Conservation (phyloP, 805 yeast genomes). For the Kazachstania africana region DNA sequence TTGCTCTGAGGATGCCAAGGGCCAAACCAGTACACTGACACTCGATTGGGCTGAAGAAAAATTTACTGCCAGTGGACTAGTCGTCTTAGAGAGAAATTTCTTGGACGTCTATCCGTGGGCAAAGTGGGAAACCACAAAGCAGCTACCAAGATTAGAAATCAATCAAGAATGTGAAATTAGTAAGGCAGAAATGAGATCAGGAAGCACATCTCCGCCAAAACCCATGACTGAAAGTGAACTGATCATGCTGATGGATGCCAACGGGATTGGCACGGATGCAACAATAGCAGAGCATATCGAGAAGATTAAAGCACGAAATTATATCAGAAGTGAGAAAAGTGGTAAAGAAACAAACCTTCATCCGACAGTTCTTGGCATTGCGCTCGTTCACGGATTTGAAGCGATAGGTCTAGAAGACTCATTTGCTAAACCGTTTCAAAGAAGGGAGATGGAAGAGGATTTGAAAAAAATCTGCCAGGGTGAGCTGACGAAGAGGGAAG, state of each 20-base stretch:
- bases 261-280: slow-evolving; percentile 98
- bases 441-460: slow-evolving; percentile 62
- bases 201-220: slow-evolving; percentile 71
- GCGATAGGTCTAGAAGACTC: slow-evolving; percentile 62
- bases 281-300: slow-evolving; percentile 97
- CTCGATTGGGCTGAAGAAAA: slow-evolving; percentile 69
- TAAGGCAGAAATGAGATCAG: slow-evolving; percentile 51
- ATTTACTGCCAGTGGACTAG: slow-evolving; percentile 64
- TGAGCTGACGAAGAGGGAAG: slow-evolving; percentile 36
- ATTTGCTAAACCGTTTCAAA: slow-evolving; percentile 76
- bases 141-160: slow-evolving; percentile 49
- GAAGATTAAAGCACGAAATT: slow-evolving; percentile 57
- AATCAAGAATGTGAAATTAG: slow-evolving; percentile 48
- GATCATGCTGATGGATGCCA: slow-evolving; percentile 87
- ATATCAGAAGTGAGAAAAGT: slow-evolving; percentile 38
- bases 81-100: slow-evolving; percentile 63
- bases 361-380: slow-evolving; percentile 79
- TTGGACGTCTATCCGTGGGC: slow-evolving; percentile 70
- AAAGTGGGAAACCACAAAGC: slow-evolving; percentile 59
- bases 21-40: slow-evolving; percentile 49
- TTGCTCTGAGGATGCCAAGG: slow-evolving; percentile 85
- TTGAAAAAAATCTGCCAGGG: slow-evolving; percentile 65
- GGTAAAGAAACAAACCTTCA: slow-evolving; percentile 36
- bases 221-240: slow-evolving; percentile 87
- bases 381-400: slow-evolving; percentile 81